These are phyloP conservation scores for Maudiozyma turicensis DNA, from an alignment of 805 yeast genomes.

Conservation along the genomic window DNA sequence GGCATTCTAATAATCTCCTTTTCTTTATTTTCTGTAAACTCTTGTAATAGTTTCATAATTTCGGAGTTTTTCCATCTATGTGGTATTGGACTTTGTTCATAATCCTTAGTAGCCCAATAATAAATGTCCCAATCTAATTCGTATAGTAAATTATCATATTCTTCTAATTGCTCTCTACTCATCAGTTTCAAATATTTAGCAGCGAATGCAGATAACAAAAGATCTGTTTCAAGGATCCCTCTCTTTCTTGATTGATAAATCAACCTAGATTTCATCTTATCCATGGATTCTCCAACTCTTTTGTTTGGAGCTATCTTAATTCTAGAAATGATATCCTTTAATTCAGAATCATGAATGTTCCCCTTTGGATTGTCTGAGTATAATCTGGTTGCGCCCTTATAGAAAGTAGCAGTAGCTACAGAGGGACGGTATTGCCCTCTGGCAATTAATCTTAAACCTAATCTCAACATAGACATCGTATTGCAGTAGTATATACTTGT, in stretches of 20 bases:
- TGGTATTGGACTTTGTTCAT: conserved; percentile 74
- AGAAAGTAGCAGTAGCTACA: neutral
- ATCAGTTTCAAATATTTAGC: conserved; percentile 55
- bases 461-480: neutral
- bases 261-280: conserved; percentile 75
- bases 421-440: neutral
- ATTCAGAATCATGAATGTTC: conserved; percentile 1
- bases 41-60: conserved; percentile 57
- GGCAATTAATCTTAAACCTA: neutral
- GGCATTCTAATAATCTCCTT: conserved; percentile 84
- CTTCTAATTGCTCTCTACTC: conserved; percentile 59
- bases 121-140: conserved; percentile 99
- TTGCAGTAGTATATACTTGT: too few relatives aligned
- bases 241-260: conserved; percentile 88
- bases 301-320: conserved; percentile 71
- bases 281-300: conserved; percentile 62
- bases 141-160: conserved; percentile 77
- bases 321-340: conserved; percentile 33
- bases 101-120: conserved; percentile 92
- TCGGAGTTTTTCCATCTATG: conserved; percentile 69
- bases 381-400: neutral
- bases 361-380: neutral
- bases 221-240: conserved; percentile 89
- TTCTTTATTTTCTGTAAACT: conserved; percentile 62
- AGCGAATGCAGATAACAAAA: conserved; percentile 78